Conservation (phyloP, 208 protist genomes). For the Porcisia deanei region DNA sequence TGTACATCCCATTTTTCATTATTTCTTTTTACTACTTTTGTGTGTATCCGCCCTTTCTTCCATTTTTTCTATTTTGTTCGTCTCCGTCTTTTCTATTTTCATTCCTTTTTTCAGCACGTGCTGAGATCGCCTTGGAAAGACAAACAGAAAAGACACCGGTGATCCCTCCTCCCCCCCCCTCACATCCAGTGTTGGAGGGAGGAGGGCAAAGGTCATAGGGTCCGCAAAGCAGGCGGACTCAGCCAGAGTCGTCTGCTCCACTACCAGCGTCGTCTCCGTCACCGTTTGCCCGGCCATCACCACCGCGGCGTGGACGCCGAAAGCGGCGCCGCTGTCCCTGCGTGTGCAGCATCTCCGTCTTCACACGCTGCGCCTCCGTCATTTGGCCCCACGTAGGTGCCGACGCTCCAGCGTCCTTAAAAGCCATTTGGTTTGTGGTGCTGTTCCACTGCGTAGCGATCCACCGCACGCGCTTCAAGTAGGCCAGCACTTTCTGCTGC, state of each 20-base stretch:
- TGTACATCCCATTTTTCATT: no score
- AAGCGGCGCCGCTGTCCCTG: constrained; percentile 49
- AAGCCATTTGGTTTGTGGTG: constrained; percentile 4
- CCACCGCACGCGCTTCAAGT: constrained; percentile 67
- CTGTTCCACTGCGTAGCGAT: constrained; percentile 46
- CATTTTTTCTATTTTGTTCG: no score
- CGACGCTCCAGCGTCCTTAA: constrained; percentile 17
- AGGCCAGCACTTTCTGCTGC: constrained; percentile 47
- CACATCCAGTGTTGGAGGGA: no score
- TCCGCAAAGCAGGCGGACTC: no score
- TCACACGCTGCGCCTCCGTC: constrained; percentile 47
- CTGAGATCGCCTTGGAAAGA: no score
- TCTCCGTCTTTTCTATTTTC: no score
- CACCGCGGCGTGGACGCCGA: constrained; percentile 37
- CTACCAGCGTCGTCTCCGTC: constrained; percentile 17
- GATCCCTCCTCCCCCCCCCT: no score
- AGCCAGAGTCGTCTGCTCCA: neutral
- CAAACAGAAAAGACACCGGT: no score
- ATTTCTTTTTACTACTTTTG: no score
- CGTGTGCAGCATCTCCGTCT: constrained; percentile 52
- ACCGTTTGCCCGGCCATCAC: neutral
- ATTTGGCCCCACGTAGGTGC: constrained; percentile 42
- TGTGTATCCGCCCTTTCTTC: no score
- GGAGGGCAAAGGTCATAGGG: neutral
- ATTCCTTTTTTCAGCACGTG: no score